These are phyloP conservation scores for Myochromella boudieri DNA, from an alignment of 768 basidiomycete genomes.

Conservation along the genomic window DNA sequence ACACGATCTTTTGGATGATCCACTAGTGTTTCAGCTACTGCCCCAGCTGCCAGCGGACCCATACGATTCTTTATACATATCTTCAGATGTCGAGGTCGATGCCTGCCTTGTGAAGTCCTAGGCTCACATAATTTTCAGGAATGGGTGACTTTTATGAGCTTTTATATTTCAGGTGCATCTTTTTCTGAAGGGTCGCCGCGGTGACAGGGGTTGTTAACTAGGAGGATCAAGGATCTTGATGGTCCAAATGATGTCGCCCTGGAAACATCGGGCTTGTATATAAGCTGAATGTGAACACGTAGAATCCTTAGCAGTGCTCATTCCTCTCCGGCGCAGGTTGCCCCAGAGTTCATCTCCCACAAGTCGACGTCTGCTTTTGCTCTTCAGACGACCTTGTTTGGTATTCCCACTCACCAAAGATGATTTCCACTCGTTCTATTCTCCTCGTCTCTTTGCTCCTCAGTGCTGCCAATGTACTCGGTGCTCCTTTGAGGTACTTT, in stretches of 20 bases:
- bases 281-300: constrained; percentile 21
- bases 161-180: too few species aligned
- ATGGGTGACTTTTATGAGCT: too few species aligned
- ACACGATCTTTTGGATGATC: too few species aligned
- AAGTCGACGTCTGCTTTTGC: constrained; percentile 33
- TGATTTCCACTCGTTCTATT: constrained; percentile 40
- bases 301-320: constrained; percentile 45
- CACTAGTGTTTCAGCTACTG: too few species aligned
- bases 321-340: constrained; percentile 42
- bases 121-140: too few species aligned
- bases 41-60: too few species aligned
- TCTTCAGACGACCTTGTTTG: constrained; percentile 23
- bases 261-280: constrained; percentile 29
- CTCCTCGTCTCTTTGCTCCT: constrained; percentile 38
- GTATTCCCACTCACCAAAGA: constrained; percentile 35
- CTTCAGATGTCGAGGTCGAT: too few species aligned
- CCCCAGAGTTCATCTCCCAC: constrained; percentile 42
- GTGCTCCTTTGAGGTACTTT: constrained; percentile 40
- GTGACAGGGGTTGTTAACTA: too few species aligned
- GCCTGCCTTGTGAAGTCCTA: too few species aligned
- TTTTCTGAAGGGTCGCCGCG: too few species aligned
- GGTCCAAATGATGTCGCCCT: constrained; percentile 25
- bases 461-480: constrained; percentile 33
- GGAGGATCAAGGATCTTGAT: constrained; percentile 19
- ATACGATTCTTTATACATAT: too few species aligned